Evolutionary conservation across 2,329 filamentous ascomycete species (phyloP).

Genomic region (Talaromyces sp.): DNA sequence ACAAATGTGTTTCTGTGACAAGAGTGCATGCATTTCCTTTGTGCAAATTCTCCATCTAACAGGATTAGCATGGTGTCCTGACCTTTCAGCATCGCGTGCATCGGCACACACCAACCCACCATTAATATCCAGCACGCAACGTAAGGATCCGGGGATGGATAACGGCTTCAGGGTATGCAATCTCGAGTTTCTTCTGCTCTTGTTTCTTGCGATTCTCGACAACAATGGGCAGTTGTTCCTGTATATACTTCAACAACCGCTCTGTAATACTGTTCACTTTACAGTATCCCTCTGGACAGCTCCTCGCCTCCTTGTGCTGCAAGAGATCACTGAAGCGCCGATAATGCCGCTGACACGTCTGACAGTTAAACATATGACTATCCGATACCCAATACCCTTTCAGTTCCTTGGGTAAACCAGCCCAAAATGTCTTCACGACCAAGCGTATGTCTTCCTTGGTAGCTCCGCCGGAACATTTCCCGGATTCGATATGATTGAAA

Average conservation of each 20-base stretch:
- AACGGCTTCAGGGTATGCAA: background rate
- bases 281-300: slow-evolving; percentile 18
- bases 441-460: slow-evolving; percentile 12
- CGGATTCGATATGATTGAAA: slow-evolving; percentile 23
- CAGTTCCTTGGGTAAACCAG: background rate
- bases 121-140: background rate
- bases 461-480: slow-evolving; percentile 18
- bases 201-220: background rate
- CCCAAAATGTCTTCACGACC: slow-evolving; percentile 14
- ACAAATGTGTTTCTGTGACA: background rate
- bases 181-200: background rate
- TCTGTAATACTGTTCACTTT: slow-evolving; percentile 13
- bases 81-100: too few species aligned
- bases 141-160: background rate
- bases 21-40: background rate
- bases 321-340: slow-evolving; percentile 19
- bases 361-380: slow-evolving; percentile 16
- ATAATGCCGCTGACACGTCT: slow-evolving; percentile 16
- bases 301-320: slow-evolving; percentile 20
- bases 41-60: background rate
- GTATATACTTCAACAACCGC: slow-evolving; percentile 16
- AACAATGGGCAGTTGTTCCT: background rate
- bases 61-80: background rate
- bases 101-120: background rate
- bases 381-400: background rate